Percentiles rank a stretch among this genome's conserved stretches.
These are phyloP conservation scores for Aspergillus indologenus DNA, from an alignment of 495 filamentous ascomycete genomes.

Conservation along the genomic window DNA sequence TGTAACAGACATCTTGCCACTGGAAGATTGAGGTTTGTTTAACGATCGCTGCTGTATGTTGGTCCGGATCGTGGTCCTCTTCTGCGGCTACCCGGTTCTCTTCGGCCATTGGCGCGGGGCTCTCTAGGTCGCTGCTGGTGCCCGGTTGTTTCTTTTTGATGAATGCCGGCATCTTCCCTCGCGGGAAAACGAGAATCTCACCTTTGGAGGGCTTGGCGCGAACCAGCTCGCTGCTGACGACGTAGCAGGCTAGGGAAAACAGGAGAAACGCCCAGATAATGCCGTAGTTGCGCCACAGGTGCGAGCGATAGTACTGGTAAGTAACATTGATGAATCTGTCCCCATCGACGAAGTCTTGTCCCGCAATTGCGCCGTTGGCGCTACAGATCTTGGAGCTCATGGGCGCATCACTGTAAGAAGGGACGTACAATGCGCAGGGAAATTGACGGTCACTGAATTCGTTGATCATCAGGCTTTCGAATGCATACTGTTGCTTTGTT, in stretches of 20 bases:
- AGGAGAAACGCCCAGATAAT: constrained; percentile 74
- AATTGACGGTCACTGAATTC: constrained; percentile 72
- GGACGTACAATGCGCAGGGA: constrained; percentile 60
- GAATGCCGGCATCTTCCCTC: constrained; percentile 65
- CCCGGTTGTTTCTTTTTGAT: constrained; percentile 39
- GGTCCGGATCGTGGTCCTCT: constrained; percentile 11
- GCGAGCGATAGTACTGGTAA: constrained; percentile 56
- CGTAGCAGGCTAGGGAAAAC: constrained; percentile 63
- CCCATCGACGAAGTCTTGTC: constrained; percentile 55
- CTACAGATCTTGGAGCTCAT: constrained; percentile 53
- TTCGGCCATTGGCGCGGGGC: background rate
- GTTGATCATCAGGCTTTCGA: constrained; percentile 87
- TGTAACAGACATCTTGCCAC: constrained; percentile 83
- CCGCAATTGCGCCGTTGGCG: constrained; percentile 59
- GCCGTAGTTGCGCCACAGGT: constrained; percentile 81
- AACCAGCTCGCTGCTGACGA: constrained; percentile 70
- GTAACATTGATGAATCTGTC: constrained; percentile 63
- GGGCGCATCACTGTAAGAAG: constrained; percentile 52
- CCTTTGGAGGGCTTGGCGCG: constrained; percentile 78
- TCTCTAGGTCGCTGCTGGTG: background rate
- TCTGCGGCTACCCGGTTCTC: constrained; percentile 24
- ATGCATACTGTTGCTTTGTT: constrained; percentile 58
- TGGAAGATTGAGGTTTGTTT: constrained; percentile 75
- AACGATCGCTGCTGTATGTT: constrained; percentile 27
- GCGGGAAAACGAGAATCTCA: constrained; percentile 83